Base-by-base conservation (phyloP, 2,329 filamentous ascomycete species). In the Sarocladiaceae sp. region DNA sequence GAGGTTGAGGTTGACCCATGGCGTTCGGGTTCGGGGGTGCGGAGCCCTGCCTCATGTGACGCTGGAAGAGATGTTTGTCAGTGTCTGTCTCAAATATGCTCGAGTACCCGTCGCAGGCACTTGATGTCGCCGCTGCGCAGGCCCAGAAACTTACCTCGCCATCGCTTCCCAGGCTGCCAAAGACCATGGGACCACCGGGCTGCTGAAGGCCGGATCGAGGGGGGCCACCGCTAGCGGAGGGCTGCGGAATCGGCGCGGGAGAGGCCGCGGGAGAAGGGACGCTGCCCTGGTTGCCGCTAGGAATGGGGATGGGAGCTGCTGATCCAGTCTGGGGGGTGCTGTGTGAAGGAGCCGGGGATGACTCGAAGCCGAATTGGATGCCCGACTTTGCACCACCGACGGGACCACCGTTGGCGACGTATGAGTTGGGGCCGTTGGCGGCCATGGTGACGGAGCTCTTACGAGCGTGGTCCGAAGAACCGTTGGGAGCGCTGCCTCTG, bases 371-470 rank as follows among this genome's bases (percentile, higher is more conserved):
- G 58, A 95, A 95, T 69, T 87, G 85, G 61, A 93, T 86, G 53
- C 72, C 74, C 53, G 75, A 69, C 68, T 78, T 82, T 68, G 64
- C 71, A 49, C 68, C 73, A 32, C 80, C 78, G 45, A 65, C 65
- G 32, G 69, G 58, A 48, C 80, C 85, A 56, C 88, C 88, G 73
- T 94, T 95, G 55, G 83, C 76, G 49, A 82, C 78, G 63, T 81
- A 86, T 59, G 82, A 82, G 54, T 76, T 85, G 45, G 86, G 79
- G 54, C 85, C 87, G 60, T 86, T 85, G 55, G 88, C 83, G 64
- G 80, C 89, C 72, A 96, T 95, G 58, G 90, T 95, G 58, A 95
- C 85, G 15, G 91, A 95, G 52, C 82, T 82, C 69, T 95, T 95
- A 62, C 88, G 81, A 60, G 74, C 77, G 70, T 97, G 90, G 55